Conservation (phyloP, 495 filamentous ascomycete genomes). For the Glonium stellatum region DNA sequence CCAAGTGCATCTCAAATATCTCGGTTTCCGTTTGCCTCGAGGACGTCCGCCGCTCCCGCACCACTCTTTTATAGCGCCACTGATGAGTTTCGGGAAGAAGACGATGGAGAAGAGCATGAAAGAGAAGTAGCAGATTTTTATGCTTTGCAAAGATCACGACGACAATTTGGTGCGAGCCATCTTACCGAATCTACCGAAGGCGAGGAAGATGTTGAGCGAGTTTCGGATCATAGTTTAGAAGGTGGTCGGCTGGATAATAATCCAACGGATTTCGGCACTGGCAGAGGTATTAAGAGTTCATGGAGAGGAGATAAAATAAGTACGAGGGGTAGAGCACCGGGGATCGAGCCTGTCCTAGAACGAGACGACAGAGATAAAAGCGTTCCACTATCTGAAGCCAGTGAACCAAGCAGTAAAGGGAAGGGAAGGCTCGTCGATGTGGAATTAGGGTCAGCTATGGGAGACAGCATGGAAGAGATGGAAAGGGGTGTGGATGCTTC, state of each 20-base stretch:
- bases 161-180: conserved; percentile 74
- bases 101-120: conserved; percentile 85
- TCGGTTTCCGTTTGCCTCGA: conserved; percentile 69
- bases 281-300: conserved; percentile 53
- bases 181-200: conserved; percentile 75
- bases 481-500: conserved; percentile 42
- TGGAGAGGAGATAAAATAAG: conserved; percentile 44
- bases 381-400: conserved; percentile 31
- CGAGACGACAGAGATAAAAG: conserved; percentile 33
- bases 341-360: conserved; percentile 33
- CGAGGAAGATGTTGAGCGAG: conserved; percentile 51
- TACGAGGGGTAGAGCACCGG: conserved; percentile 29
- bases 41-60: conserved; percentile 58
- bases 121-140: conserved; percentile 90
- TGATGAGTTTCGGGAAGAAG: conserved; percentile 77
- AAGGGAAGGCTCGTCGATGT: conserved; percentile 79
- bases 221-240: conserved; percentile 29
- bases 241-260: conserved; percentile 24
- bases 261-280: conserved; percentile 32
- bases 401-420: conserved; percentile 47
- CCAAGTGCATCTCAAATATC: conserved; percentile 57
- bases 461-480: conserved; percentile 36
- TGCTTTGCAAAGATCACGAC: conserved; percentile 79
- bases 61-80: conserved; percentile 88
- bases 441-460: conserved; percentile 64